Base-by-base conservation (phyloP, 371 early-diverging fungal genomes). In the Saksenaea vasiformis region DNA sequence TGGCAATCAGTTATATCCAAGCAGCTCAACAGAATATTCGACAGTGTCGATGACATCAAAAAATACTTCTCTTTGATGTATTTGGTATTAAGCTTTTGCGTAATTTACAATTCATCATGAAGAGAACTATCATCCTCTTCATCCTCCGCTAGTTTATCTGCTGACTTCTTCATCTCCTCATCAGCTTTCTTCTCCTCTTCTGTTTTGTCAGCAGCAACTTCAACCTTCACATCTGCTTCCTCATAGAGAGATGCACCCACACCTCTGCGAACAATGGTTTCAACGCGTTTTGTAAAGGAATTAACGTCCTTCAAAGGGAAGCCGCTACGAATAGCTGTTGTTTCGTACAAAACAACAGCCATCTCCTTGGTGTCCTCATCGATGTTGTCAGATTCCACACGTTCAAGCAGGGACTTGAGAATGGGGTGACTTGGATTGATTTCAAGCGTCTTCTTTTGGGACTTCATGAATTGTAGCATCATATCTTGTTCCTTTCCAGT, bases 401-500 rank as follows among this genome's bases (percentile, higher is more conserved):
- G 78, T 24, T 79, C 81, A 53, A 89, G 66, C 58, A 92, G 60
- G 2, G 78, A 72, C 15, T 78, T 56, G 60, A 92, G 86, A 44
- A 92, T 61, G 8, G 90, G 88, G 58, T 92, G 90, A 1, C 84
- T 65, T 1, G 95, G 94, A 71, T 96, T 96, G 72, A 96, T 90
- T 67, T 95, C 95, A 19, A 96, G 73, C 19, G 87, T 85, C 83
- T 92, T 91, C 80, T 93, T 94, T 59, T 73, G 80, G 55, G 74
- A 56, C 64, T 85, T 87, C 77, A 86, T 86, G 17, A 76, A 68
- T 38, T 78, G 73, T 76, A 90, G 80, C 59, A 80, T 72, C 31
- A 69, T 67, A 34, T 91, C 87, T 65, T 86, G 84, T 61, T 81
- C 73, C 63, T 85, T 82, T 34, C 77, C 74, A 19, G 61, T 65